Evolutionary conservation across 2,329 filamentous ascomycete genomes (phyloP), one percentile per base, ranked within the genome.

Genomic region (Basipetospora sp.): DNA sequence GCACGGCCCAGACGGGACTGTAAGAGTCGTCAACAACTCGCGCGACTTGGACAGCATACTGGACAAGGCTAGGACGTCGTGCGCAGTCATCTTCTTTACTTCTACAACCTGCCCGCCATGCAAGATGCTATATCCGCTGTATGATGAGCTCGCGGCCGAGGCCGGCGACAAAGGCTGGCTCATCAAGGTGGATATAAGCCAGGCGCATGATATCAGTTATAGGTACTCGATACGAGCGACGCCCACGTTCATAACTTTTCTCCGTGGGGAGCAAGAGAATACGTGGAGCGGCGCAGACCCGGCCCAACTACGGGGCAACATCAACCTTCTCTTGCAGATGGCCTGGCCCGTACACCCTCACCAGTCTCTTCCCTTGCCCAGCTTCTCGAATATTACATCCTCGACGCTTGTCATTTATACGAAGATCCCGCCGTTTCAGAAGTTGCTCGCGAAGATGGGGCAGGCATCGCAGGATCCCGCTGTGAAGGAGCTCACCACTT

Each of bases 1-100:
- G 6, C 22, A 25, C 22, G 11, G 6, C 6, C 22, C 22, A 25
- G 29, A 30, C 8, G 30, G 30, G 8, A 33, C n/a, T 10, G 38
- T 35, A 14, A 26, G 25, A 20, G 14, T 34, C 9, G 37, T 29
- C 8, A 27, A 27, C 2, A 39, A 34, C 16, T 11, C 30, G 8
- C 25, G 20, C 8, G 37, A 39, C 5, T 31, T 39, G 13, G 41
- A 51, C 13, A 16, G 43, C 25, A 81, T 92, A 14, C 55, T 78
- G 4, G 55, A 59, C 4, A 70, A 78, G 19, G 80, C 81, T 0
- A 65, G 65, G 19, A 64, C 69, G 4, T 77, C 80, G 1, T 85
- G 79, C 42, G 83, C 83, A 0, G 72, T 88, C 27, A 69, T 94
- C 40, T 94, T 94, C 64, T 96, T 96, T 60, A 94, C 88, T 0